phyloP scores from a whole-genome alignment of 106 monocot species.

The Agapanthus africanus region DNA sequence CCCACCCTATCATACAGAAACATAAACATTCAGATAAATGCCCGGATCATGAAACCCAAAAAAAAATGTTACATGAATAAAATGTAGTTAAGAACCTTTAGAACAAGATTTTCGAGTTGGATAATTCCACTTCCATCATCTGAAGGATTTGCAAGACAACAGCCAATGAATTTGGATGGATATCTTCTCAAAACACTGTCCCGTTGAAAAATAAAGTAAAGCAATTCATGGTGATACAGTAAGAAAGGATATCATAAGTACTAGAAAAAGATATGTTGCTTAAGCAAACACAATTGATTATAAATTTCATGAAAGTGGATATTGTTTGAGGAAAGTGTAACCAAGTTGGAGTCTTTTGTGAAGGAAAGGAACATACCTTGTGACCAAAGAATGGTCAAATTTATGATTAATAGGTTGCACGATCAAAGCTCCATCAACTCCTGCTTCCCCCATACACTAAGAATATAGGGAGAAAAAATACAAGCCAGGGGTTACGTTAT shows the following conservation, averaged over 20 bases:
- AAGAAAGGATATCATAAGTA: background rate
- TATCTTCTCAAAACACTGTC: conserved; percentile 66
- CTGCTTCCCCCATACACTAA: conserved; percentile 75
- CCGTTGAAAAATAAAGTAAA: too few species aligned
- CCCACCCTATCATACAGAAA: conserved; percentile 44
- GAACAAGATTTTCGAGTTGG: conserved; percentile 64
- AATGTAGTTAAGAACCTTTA: conserved; percentile 29
- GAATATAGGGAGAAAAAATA: background rate
- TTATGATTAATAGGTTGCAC: conserved; percentile 88
- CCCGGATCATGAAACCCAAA: background rate
- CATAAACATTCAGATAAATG: conserved; percentile 2
- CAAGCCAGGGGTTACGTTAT: too few species aligned
- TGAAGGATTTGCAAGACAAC: conserved; percentile 86
- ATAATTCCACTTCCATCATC: conserved; percentile 64
- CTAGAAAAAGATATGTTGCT: background rate
- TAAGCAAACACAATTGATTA: background rate
- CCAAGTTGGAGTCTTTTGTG: background rate
- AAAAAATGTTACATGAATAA: background rate
- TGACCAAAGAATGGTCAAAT: conserved; percentile 87
- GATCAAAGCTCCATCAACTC: conserved; percentile 82
- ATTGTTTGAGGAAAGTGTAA: background rate
- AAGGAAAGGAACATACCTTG: conserved; percentile 34
- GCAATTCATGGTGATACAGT: background rate
- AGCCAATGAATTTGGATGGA: conserved; percentile 78
- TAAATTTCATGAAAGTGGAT: background rate